These are phyloP conservation scores for Podaxis sp. DNA, from an alignment of 768 basidiomycete species.

Conservation along the genomic window DNA sequence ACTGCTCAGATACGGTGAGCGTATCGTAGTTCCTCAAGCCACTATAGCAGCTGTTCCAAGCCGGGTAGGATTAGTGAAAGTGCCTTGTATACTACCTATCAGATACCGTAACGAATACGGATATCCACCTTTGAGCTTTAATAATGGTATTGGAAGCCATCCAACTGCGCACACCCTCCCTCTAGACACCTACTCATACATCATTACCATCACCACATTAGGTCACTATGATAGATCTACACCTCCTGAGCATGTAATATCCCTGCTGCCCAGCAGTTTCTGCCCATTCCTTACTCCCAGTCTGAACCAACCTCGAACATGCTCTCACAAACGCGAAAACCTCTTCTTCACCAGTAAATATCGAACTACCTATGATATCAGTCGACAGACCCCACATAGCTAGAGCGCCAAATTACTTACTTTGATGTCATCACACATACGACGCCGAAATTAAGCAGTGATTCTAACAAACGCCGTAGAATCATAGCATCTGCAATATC, in stretches of 20 bases:
- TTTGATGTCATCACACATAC: conserved; percentile 97
- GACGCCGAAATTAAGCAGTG: conserved; percentile 84
- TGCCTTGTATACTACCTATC: neutral
- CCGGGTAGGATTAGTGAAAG: neutral
- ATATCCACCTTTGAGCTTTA: neutral
- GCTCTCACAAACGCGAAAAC: conserved; percentile 96
- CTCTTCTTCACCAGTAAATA: conserved; percentile 97
- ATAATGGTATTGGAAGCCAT: neutral
- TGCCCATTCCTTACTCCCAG: conserved; percentile 89
- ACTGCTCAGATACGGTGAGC: no score
- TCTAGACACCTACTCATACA: neutral
- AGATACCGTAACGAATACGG: neutral
- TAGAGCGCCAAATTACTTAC: conserved; percentile 45
- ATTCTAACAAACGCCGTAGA: conserved; percentile 83
- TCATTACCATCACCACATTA: neutral
- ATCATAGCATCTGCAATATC: conserved; percentile 99
- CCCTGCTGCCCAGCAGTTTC: conserved; percentile 43
- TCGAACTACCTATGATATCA: conserved; percentile 80
- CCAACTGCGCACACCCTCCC: neutral
- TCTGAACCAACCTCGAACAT: conserved; percentile 84
- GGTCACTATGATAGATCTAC: neutral
- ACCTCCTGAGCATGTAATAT: neutral
- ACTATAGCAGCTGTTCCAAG: neutral
- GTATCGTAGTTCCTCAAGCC: no score
- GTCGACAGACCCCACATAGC: conserved; percentile 67